Conservation (phyloP, 768 basidiomycete genomes). For the Russula dissimulans region DNA sequence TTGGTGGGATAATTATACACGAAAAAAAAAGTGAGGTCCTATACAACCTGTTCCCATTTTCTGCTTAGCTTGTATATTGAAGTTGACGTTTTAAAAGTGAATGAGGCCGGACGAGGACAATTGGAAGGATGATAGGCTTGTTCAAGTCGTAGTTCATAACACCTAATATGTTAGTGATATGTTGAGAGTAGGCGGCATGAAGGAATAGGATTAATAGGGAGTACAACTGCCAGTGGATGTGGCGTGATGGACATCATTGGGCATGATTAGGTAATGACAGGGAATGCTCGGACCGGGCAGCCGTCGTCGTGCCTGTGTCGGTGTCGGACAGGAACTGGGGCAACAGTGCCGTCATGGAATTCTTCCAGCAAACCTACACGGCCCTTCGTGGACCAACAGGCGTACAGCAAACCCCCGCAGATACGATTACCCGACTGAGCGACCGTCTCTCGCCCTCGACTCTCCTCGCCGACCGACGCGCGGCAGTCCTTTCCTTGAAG, state of each 20-base stretch:
- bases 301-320: neutral
- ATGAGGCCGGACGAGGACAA: too few relatives aligned
- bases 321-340: neutral
- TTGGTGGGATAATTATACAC: too few relatives aligned
- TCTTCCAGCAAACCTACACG: slow-evolving; percentile 76
- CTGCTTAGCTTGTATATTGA: neutral
- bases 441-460: slow-evolving; percentile 88
- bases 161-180: neutral
- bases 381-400: slow-evolving; percentile 79
- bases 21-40: neutral
- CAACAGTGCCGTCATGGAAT: slow-evolving; percentile 47
- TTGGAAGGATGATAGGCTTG: too few relatives aligned
- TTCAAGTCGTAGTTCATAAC: neutral
- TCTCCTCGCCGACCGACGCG: slow-evolving; percentile 82
- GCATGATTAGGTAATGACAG: neutral
- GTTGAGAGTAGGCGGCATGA: neutral
- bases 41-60: neutral
- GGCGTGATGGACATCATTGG: neutral
- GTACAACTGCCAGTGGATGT: too few relatives aligned
- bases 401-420: slow-evolving; percentile 71
- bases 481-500: slow-evolving; percentile 89
- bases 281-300: neutral
- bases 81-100: neutral
- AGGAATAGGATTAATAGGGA: neutral
- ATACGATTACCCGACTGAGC: slow-evolving; percentile 81